A percentile compares a stretch with the other conserved stretches of the same genome.
phyloP scores from a whole-genome alignment of 1,139 yeast genomes.

The Pichia kudriavzevii region DNA sequence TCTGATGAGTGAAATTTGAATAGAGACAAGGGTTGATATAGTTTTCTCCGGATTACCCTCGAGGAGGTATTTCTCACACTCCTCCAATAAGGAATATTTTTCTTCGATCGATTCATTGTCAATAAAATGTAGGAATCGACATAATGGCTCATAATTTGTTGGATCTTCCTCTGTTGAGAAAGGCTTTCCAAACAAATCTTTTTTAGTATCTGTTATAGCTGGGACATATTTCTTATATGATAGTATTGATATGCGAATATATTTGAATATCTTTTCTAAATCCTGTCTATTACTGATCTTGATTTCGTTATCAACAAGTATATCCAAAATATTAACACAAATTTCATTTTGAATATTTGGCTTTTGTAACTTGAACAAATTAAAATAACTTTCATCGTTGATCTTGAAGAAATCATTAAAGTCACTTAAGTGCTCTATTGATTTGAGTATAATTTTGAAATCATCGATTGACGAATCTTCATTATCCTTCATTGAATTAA shows the following conservation, averaged over 20 bases:
- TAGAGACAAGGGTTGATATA: slow-evolving; percentile 66
- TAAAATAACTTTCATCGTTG: slow-evolving; percentile 33
- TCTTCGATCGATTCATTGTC: slow-evolving; percentile 42
- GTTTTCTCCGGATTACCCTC: slow-evolving; percentile 52
- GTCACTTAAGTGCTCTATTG: slow-evolving; percentile 36
- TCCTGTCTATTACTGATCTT: slow-evolving; percentile 30
- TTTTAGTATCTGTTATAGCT: slow-evolving; percentile 9
- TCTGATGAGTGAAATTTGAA: slow-evolving; percentile 53
- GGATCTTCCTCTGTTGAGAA: slow-evolving; percentile 29
- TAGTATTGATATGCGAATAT: slow-evolving; percentile 24
- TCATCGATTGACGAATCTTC: slow-evolving; percentile 38
- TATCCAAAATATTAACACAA: slow-evolving; percentile 37
- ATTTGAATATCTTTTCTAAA: slow-evolving; percentile 40
- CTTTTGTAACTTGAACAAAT: slow-evolving; percentile 35
- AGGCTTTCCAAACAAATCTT: slow-evolving; percentile 29
- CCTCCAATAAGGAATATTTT: slow-evolving; percentile 48
- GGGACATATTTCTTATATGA: background rate
- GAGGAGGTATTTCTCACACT: slow-evolving; percentile 39
- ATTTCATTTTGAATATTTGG: slow-evolving; percentile 33
- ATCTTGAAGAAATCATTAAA: slow-evolving; percentile 29
- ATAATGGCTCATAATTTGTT: slow-evolving; percentile 58
- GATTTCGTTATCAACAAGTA: slow-evolving; percentile 26
- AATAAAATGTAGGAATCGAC: slow-evolving; percentile 62
- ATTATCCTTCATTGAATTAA: slow-evolving; percentile 28
- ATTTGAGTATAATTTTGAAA: slow-evolving; percentile 48